These are phyloP conservation scores for Epicoccum sorghinum DNA, from an alignment of 2,329 filamentous ascomycete genomes.

Conservation along the genomic window DNA sequence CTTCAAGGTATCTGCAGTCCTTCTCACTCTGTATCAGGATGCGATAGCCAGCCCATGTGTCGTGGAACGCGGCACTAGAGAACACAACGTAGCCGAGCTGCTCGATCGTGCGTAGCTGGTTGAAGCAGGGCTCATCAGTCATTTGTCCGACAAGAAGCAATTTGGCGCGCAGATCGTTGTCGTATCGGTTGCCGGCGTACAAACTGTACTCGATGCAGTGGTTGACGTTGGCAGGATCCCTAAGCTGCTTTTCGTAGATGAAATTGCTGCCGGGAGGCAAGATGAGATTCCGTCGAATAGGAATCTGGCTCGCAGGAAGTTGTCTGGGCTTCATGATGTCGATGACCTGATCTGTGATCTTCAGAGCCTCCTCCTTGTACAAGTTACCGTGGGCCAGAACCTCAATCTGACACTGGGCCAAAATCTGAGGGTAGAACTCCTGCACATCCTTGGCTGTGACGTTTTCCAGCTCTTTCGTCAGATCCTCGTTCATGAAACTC, in stretches of 20 bases:
- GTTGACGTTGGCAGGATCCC: constrained; percentile 83
- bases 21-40: constrained; percentile 94
- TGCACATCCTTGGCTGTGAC: constrained; percentile 77
- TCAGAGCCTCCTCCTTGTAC: constrained; percentile 89
- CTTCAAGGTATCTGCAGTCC: constrained; percentile 81
- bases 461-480: constrained; percentile 74
- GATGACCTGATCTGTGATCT: constrained; percentile 82
- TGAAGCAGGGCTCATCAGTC: constrained; percentile 90
- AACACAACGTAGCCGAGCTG: constrained; percentile 97
- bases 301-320: constrained; percentile 80
- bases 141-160: constrained; percentile 85
- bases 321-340: constrained; percentile 74
- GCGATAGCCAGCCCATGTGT: constrained; percentile 77
- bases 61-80: constrained; percentile 75
- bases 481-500: constrained; percentile 79
- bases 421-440: constrained; percentile 77
- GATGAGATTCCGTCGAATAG: constrained; percentile 75
- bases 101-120: constrained; percentile 94
- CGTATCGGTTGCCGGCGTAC: constrained; percentile 55
- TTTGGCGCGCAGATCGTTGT: constrained; percentile 75
- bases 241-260: constrained; percentile 78
- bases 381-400: constrained; percentile 89
- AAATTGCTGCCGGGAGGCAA: constrained; percentile 82
- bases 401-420: constrained; percentile 86
- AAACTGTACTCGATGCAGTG: constrained; percentile 59